Evolutionary conservation across 2,329 filamentous ascomycete genomes (phyloP), one percentile per base, ranked within the genome.

Genomic region (Grosmannia penicillata): DNA sequence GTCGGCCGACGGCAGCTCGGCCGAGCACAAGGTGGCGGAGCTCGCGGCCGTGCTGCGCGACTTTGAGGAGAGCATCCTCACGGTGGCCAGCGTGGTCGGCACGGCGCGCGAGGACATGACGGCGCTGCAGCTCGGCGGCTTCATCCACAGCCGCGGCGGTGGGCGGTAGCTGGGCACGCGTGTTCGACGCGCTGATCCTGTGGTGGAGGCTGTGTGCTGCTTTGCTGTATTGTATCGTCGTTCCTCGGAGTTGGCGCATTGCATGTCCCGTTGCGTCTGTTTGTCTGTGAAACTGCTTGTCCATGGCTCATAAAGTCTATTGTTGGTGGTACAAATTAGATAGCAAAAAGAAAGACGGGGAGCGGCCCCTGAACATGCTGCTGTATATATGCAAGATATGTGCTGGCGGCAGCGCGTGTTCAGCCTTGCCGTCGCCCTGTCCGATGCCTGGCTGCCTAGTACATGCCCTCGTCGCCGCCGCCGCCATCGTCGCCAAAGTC

Each of bases 41-140:
- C 59, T 79, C 32, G 70, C 69, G 14, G 66, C 63, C 11, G 74
- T 76, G 31, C 61, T 81, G 45, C 62, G 68, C 15, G 76, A 80
- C 47, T 77, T 81, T 43, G 75, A 81, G 56, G 64, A 70, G 47
- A 69, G 74, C 40, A 76, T 81, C 39, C 54, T 78, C 40, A 68
- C 71, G 38, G 75, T 78, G 40, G 76, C 76, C 6, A 63, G 66
- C 19, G 66, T 72, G 39, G 65, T 81, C 36, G 75, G 73, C 3
- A 59, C 59, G 33, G 66, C 66, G 5, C 69, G 73, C 43, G 76
- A 80, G 52, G 68, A 68, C 26, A 65, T 78, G 40, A 74, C 75
- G 39, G 66, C 66, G 45, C 53, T 78, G 37, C 68, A 70, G 47
- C 49, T 69, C 28, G 72, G n/a, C n/a, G n/a, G n/a, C n/a, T n/a